Evolutionary conservation across 139 green algal genomes (phyloP).

Genomic region (Diplosphaera chodatii): DNA sequence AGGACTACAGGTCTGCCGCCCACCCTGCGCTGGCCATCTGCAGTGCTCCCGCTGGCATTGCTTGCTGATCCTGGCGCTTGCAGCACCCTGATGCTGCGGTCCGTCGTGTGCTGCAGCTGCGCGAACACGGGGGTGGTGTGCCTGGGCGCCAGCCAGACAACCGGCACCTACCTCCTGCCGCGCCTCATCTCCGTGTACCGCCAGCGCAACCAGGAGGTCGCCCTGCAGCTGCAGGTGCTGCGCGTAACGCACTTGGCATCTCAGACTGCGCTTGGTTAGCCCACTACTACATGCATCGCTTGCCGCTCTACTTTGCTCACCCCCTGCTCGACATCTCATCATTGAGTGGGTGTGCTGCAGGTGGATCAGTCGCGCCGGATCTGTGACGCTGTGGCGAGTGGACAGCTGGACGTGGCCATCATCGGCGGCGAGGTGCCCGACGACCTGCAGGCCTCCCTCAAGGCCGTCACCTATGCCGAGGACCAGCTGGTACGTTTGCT

Average conservation of each 20-base stretch:
- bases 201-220: constrained; percentile 9
- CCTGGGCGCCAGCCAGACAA: constrained; percentile 33
- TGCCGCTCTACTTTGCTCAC: too few relatives aligned
- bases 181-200: constrained; percentile 26
- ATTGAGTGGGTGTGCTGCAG: constrained; percentile 15
- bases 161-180: constrained; percentile 40
- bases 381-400: constrained; percentile 22
- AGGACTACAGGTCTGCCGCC: not conserved
- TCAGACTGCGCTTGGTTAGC: too few relatives aligned
- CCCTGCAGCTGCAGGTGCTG: not conserved
- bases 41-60: too few relatives aligned
- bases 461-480: constrained; percentile 19
- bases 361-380: constrained; percentile 24
- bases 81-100: too few relatives aligned
- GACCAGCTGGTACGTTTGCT: constrained; percentile 24
- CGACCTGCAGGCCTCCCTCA: constrained; percentile 11
- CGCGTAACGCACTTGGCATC: too few relatives aligned
- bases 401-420: constrained; percentile 34
- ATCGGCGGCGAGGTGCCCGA: constrained; percentile 34
- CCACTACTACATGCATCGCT: too few relatives aligned
- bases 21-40: too few relatives aligned
- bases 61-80: too few relatives aligned
- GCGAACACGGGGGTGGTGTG: constrained; percentile 18
- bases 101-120: not conserved
- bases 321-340: too few relatives aligned